Evolutionary conservation across 257 asterid genomes (phyloP).

Genomic region (Solanum paucissectum): DNA sequence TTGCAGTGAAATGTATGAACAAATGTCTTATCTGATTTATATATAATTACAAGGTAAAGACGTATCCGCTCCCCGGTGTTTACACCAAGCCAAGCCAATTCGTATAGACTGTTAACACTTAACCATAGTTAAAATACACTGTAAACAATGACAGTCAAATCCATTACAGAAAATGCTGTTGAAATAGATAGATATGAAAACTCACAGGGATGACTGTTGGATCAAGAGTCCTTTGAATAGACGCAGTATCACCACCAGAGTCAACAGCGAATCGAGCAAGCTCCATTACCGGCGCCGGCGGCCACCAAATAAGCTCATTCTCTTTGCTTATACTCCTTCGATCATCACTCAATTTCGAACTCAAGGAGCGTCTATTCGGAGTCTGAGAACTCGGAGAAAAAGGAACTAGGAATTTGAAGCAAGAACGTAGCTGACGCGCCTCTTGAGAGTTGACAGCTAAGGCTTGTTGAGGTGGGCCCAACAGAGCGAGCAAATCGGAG

Average conservation of each 20-base stretch:
- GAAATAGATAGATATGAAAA: not conserved
- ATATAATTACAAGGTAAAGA: no score
- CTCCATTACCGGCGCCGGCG: conserved; percentile 71
- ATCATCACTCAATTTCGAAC: conserved; percentile 2
- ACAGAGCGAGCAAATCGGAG: conserved; percentile 62
- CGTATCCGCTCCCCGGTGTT: no score
- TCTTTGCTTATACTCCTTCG: conserved; percentile 7
- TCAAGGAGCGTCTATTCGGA: conserved; percentile 21
- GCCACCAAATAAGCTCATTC: conserved; percentile 52
- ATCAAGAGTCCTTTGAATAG: conserved; percentile 65
- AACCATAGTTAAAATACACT: no score
- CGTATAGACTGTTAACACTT: no score
- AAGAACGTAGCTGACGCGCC: conserved; percentile 45
- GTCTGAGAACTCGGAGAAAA: conserved; percentile 10
- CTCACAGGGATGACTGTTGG: conserved; percentile 49
- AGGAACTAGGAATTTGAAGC: conserved; percentile 73
- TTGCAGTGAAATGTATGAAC: not conserved
- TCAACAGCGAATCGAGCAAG: conserved; percentile 76
- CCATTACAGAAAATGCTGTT: not conserved
- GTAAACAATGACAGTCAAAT: not conserved
- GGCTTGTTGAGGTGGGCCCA: conserved; percentile 64
- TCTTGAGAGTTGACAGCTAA: conserved; percentile 39
- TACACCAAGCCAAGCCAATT: no score
- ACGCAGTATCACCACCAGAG: conserved; percentile 72
- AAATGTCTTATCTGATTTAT: no score